Evolutionary conservation across 108 stramenopile species (phyloP).

Genomic region (Chaetoceros tenuissimus): DNA sequence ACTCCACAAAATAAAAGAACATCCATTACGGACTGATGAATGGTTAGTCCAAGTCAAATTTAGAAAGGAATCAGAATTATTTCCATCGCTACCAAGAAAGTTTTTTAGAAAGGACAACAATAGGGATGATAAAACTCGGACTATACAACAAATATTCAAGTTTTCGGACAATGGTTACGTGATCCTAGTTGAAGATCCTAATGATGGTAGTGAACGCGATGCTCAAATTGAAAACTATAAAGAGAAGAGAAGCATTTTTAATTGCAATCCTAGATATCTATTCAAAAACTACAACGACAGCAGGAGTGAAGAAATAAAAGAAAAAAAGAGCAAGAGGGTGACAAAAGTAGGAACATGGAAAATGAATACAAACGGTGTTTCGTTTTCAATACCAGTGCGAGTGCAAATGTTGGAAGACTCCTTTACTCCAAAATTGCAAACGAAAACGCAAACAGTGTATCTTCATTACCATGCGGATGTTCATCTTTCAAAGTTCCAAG

Average conservation of each 20-base stretch:
- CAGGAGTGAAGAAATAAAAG: too few relatives aligned
- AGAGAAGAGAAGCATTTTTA: too few relatives aligned
- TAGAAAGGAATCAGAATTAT: constrained; percentile 11
- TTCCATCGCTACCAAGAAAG: neutral
- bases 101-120: neutral
- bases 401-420: too few relatives aligned
- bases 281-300: too few relatives aligned
- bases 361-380: constrained; percentile 35
- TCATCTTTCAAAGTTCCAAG: constrained; percentile 61
- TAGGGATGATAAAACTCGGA: constrained; percentile 8
- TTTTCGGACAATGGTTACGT: constrained; percentile 37
- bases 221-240: neutral
- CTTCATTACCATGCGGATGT: constrained; percentile 52
- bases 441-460: neutral
- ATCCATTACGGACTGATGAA: constrained; percentile 37
- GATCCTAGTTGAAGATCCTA: constrained; percentile 17
- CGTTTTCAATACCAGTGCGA: constrained; percentile 32
- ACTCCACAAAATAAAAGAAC: constrained; percentile 9
- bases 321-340: constrained; percentile 1
- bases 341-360: constrained; percentile 41
- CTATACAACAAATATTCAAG: constrained; percentile 33
- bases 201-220: neutral
- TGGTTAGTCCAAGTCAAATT: constrained; percentile 28
- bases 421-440: too few relatives aligned
- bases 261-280: too few relatives aligned